phyloP scores from a whole-genome alignment of 768 basidiomycete genomes.

The Sutorius australiensis region DNA sequence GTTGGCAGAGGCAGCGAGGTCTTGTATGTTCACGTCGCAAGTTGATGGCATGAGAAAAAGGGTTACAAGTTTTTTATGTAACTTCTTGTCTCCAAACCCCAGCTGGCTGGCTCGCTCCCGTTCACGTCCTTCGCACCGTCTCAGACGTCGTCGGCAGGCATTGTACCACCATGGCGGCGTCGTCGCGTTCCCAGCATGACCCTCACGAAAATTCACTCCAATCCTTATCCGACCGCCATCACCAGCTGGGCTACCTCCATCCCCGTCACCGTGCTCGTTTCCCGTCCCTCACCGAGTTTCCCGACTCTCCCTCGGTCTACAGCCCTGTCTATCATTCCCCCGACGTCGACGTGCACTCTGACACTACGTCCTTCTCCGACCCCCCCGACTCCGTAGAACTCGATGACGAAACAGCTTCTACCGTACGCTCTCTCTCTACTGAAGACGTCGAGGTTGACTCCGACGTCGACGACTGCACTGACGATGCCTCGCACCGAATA shows the following conservation, averaged over 20 bases:
- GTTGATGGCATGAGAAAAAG: constrained; percentile 20
- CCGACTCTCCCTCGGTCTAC: constrained; percentile 70
- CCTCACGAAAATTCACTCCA: constrained; percentile 30
- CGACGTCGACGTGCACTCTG: constrained; percentile 30
- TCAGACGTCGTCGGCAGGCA: constrained; percentile 6
- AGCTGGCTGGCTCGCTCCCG: background rate
- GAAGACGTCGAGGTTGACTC: constrained; percentile 34
- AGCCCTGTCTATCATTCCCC: constrained; percentile 59
- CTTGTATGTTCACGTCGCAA: constrained; percentile 11
- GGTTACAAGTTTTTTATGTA: constrained; percentile 22
- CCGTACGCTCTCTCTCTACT: constrained; percentile 26
- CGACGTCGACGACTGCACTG: constrained; percentile 37
- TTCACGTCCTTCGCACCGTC: background rate
- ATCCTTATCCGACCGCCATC: constrained; percentile 47
- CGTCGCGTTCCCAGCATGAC: constrained; percentile 36
- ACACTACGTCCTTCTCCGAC: constrained; percentile 36
- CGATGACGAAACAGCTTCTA: constrained; percentile 45
- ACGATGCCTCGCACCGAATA: constrained; percentile 49
- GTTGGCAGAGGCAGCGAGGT: constrained; percentile 54
- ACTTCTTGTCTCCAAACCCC: constrained; percentile 7
- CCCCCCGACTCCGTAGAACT: constrained; percentile 51
- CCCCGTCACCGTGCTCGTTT: constrained; percentile 39
- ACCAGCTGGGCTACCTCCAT: constrained; percentile 39
- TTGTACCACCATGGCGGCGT: constrained; percentile 38
- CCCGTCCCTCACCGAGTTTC: constrained; percentile 53